Base-by-base conservation (phyloP, 2,329 filamentous ascomycete genomes). In the Lasiodiplodia hormozganensis region DNA sequence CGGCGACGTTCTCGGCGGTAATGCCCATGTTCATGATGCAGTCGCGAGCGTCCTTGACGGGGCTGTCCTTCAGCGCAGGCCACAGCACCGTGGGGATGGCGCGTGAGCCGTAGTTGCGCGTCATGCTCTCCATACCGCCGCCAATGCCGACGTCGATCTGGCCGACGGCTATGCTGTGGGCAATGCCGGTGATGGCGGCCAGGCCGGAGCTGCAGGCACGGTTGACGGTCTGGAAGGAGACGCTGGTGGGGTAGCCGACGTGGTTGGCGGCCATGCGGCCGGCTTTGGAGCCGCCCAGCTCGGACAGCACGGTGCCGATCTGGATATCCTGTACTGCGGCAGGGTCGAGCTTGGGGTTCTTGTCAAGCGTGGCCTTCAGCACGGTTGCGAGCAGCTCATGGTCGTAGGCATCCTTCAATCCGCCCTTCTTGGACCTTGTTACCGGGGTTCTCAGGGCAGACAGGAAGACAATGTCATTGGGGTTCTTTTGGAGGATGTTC, bases 121-220 rank as follows among this genome's bases (percentile, higher is more conserved):
- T 97, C 94, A 97, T 97, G 82, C 91, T 95, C 86, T 97, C 94
- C 92, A 96, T 97, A 36, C 94, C 94, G 2, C 92, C 94, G 11
- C 90, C 94, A 70, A 97, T 88, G 69, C 93, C 94, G 0, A 85
- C 84, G 70, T 89, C 87, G 64, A 95, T 91, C 73, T 88, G 86
- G 1, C 92, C 93, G 0, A 87, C 85, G n/a, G 88, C 86, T 73
- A 97, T 96, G 70, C 90, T 86, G 68, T 91, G 89, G 5, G 92
- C 91, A 3, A 97, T 85, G 16, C 85, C 82, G 1, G 93, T 90
- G 62, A 97, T 90, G 31, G 91, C 90, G 73, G 92, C 90, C 62
- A 97, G 85, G 2, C 90, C 91, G 7, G 89, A 92, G 18, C 90
- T 89, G 80, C 94, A 97, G 16, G 94, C 94, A 49, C 95, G 87